phyloP scores from a whole-genome alignment of 495 filamentous ascomycete species.

The Parathielavia appendiculata region DNA sequence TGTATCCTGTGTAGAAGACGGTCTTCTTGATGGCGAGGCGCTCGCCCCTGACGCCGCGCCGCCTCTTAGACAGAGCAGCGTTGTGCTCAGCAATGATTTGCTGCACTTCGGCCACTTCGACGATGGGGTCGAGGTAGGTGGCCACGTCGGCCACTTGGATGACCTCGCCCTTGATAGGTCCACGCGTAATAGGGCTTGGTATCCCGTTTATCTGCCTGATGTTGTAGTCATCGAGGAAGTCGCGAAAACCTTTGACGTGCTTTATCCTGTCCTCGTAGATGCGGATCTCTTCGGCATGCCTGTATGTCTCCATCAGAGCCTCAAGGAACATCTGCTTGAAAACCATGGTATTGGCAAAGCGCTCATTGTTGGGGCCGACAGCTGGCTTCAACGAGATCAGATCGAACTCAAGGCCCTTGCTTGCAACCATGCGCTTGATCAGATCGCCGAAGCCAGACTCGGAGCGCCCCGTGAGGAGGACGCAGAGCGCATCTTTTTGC shows the following conservation, averaged over 20 bases:
- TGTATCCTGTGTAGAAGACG: slow-evolving; percentile 92
- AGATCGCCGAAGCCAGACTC: slow-evolving; percentile 71
- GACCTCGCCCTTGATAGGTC: slow-evolving; percentile 69
- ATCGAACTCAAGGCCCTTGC: slow-evolving; percentile 79
- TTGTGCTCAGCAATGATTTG: slow-evolving; percentile 88
- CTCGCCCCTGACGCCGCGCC: slow-evolving; percentile 27
- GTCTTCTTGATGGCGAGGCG: slow-evolving; percentile 72
- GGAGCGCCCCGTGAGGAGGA: slow-evolving; percentile 84
- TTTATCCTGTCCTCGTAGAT: slow-evolving; percentile 58
- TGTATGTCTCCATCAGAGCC: slow-evolving; percentile 78
- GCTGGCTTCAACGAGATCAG: slow-evolving; percentile 84
- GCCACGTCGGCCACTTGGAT: slow-evolving; percentile 77
- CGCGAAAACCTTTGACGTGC: slow-evolving; percentile 72
- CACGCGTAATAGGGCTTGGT: slow-evolving; percentile 39
- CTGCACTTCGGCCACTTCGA: slow-evolving; percentile 80
- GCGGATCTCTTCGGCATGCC: slow-evolving; percentile 70
- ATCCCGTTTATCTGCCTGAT: slow-evolving; percentile 35
- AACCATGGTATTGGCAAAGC: slow-evolving; percentile 68
- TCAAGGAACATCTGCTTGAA: slow-evolving; percentile 84
- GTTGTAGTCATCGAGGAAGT: slow-evolving; percentile 74
- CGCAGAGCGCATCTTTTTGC: slow-evolving; percentile 79
- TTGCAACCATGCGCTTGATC: slow-evolving; percentile 75
- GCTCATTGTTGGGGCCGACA: slow-evolving; percentile 70
- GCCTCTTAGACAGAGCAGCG: slow-evolving; percentile 35
- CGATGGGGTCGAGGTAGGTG: slow-evolving; percentile 72